Percentiles rank a stretch among this genome's conserved stretches.
These are phyloP conservation scores for Pluteus cervinus DNA, from an alignment of 768 basidiomycete species.

Conservation along the genomic window DNA sequence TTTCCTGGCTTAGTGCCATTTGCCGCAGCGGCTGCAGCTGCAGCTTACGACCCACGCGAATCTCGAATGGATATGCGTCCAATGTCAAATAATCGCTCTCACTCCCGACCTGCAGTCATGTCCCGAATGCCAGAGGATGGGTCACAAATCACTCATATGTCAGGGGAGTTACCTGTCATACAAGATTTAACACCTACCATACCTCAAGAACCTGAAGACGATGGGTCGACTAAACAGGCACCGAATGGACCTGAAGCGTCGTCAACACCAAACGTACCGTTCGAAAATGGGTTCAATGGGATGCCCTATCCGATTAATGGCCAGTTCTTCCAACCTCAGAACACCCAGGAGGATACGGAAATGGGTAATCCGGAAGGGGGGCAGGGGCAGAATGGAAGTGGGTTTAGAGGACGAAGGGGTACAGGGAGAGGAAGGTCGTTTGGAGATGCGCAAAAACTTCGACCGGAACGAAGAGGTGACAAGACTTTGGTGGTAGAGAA, in stretches of 20 bases:
- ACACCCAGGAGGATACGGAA: slow-evolving; percentile 8
- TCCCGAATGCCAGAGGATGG: slow-evolving; percentile 51
- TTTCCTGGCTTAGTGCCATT: slow-evolving; percentile 57
- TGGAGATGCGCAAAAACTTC: slow-evolving; percentile 61
- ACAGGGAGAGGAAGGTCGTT: slow-evolving; percentile 47
- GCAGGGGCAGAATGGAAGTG: slow-evolving; percentile 20
- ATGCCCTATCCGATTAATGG: no score
- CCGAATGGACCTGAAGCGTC: slow-evolving; percentile 12
- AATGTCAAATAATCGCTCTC: slow-evolving; percentile 29
- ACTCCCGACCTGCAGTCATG: slow-evolving; percentile 51
- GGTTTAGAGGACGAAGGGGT: slow-evolving; percentile 29
- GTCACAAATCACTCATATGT: slow-evolving; percentile 33
- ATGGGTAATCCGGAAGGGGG: slow-evolving; percentile 8
- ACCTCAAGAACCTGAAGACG: slow-evolving; percentile 25
- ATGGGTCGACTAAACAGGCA: slow-evolving; percentile 7
- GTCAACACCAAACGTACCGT: slow-evolving; percentile 5
- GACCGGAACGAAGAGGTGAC: slow-evolving; percentile 59
- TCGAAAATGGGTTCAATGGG: no score
- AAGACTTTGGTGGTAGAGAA: slow-evolving; percentile 92
- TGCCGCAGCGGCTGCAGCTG: slow-evolving; percentile 34
- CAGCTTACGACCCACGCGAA: slow-evolving; percentile 74
- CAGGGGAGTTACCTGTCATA: slow-evolving; percentile 78
- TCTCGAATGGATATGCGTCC: slow-evolving; percentile 77
- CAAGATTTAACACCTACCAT: slow-evolving; percentile 70
- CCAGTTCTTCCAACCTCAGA: not conserved